These are phyloP conservation scores for Rutstroemia sp. DNA, from an alignment of 2,329 filamentous ascomycete species.

Conservation along the genomic window DNA sequence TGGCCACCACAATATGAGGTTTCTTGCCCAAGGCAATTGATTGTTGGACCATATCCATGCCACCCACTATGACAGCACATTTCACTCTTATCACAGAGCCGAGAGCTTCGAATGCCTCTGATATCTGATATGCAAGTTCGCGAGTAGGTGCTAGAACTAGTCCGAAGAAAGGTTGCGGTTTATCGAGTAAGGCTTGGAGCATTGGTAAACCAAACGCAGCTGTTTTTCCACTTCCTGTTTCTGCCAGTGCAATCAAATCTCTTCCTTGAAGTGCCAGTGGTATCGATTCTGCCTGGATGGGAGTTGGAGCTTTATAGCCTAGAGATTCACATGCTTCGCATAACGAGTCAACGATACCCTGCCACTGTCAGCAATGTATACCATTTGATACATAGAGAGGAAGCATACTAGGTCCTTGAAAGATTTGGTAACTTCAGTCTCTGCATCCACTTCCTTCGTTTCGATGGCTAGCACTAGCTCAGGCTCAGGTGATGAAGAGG, in stretches of 20 bases:
- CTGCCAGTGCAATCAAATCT: slow-evolving; percentile 88
- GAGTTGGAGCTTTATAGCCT: slow-evolving; percentile 78
- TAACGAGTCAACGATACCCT: slow-evolving; percentile 78
- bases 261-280: slow-evolving; percentile 70
- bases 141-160: slow-evolving; percentile 88
- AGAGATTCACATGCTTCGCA: slow-evolving; percentile 81
- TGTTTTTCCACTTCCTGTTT: slow-evolving; percentile 94
- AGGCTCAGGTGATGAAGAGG: slow-evolving; percentile 4
- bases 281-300: slow-evolving; percentile 82
- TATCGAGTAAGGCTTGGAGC: slow-evolving; percentile 81
- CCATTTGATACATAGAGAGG: not conserved
- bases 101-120: slow-evolving; percentile 78
- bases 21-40: slow-evolving; percentile 90
- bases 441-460: slow-evolving; percentile 13
- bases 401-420: slow-evolving; percentile 41
- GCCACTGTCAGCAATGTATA: not conserved
- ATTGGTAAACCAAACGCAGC: slow-evolving; percentile 92
- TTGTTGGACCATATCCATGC: slow-evolving; percentile 93
- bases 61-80: slow-evolving; percentile 80
- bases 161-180: slow-evolving; percentile 79
- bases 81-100: slow-evolving; percentile 83
- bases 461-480: not conserved
- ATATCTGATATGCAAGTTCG: slow-evolving; percentile 88
- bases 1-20: slow-evolving; percentile 89
- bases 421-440: slow-evolving; percentile 31